Evolutionary conservation across 331 rosid species (phyloP).

Genomic region (Malus hybrid): DNA sequence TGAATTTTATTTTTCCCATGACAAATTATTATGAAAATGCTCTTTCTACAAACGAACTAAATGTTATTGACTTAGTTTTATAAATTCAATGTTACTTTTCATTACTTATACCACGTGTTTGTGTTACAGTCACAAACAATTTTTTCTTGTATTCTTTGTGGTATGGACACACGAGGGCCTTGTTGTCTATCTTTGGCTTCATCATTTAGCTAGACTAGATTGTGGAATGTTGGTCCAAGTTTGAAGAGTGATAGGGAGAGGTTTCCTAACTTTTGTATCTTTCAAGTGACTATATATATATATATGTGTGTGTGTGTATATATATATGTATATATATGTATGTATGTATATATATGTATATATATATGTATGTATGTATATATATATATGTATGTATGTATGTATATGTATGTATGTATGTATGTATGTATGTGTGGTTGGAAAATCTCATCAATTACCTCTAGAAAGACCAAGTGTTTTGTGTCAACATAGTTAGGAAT

Average conservation of each 20-base stretch:
- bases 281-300: background rate
- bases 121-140: background rate
- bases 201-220: background rate
- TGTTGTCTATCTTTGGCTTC: background rate
- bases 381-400: too few species aligned
- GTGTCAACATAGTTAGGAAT: background rate
- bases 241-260: background rate
- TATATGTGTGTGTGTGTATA: too few species aligned
- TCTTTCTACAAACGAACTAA: background rate
- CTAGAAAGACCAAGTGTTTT: background rate
- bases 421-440: background rate
- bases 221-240: background rate
- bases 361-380: too few species aligned
- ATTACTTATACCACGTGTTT: too few species aligned
- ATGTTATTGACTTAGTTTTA: background rate
- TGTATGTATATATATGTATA: too few species aligned
- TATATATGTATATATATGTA: too few species aligned
- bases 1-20: too few species aligned
- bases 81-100: too few species aligned
- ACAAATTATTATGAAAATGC: too few species aligned
- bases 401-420: too few species aligned
- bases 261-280: background rate
- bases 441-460: slow-evolving; percentile 4
- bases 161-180: background rate
- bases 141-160: background rate